Evolutionary conservation across 768 basidiomycete species (phyloP), one percentile per base, ranked within the genome.

Genomic region (Agaricus blazei): DNA sequence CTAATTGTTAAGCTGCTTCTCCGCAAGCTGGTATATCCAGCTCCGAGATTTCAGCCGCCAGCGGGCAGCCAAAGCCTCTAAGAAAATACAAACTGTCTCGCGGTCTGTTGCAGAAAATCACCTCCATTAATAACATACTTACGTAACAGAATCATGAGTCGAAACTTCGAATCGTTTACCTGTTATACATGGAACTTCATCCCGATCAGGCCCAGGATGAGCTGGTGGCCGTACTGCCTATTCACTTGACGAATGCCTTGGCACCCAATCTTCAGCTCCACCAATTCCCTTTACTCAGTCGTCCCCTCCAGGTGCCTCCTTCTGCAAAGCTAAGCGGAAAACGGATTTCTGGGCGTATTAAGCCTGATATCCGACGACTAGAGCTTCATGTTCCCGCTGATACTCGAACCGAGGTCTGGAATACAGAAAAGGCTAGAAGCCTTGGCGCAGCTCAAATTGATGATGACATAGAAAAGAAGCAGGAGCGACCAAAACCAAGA

Each of bases 331-430:
- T 77, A 34, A 85, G 82, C 62, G 91, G 92, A 6, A 92, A 92
- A 68, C 79, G 81, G 24, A 88, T 93, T 53, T 77, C 76, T 34
- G 89, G 89, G 5, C 81, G 90, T 34, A 71, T 85, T 59, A 92
- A 91, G 68, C 78, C 84, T 3, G 70, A 75, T 38, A 74, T 79
- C 37, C 79, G 75, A 50, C 75, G 84, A 59, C 66, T 88, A 31
- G 91, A 93, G 67, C 76, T 93, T 24, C 89, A 91, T 67, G 77
- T 93, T 11, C 91, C 91, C 4, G 80, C 83, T n/a, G 91, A 93
- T 65, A 81, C 81, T 23, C 83, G 91, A 36, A 72, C 82, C 15
- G 89, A 91, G 59, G 88, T 93, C 14, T 91, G 87, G 84, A 93
- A 88, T 62, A 65, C 66, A n/a, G 87, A 89, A 52, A 80, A 79